Evolutionary conservation across 352 stramenopile genomes (phyloP), one percentile per base, ranked within the genome.

Genomic region (Elongisporangium senticosum): DNA sequence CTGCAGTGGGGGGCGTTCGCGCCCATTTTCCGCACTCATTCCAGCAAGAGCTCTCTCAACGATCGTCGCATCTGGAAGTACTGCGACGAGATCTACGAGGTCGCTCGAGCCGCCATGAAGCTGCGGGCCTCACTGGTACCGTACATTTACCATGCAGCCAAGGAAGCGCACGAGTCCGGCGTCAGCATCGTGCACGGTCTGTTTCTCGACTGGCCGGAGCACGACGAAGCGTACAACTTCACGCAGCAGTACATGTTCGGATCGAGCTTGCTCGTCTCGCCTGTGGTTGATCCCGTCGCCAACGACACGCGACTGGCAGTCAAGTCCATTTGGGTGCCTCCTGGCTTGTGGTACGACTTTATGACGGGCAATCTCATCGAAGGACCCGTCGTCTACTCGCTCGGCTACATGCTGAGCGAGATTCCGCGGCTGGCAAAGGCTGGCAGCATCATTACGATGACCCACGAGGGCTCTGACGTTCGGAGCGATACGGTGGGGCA

Each of bases 181-280:
- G 17, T 87, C 5, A 61, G 55, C 23, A 49, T 77, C 6, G 23
- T 86, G 3, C 68, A 74, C 7, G 69, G 72, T 0, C 39, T 73
- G 51, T 86, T 84, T 33, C 61, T 74, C 21, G 67, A 83, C 49
- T 81, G 49, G 43, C 74, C 75, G 2, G 67, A 74, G 8, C 39
- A 66, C 13, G 63, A 74, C 11, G 67, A 71, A 43, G 72, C 73
- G 21, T 82, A 78, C 55, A 62, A 21, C 4, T 64, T 65, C 21
- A 56, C 49, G 2, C 17, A 75, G 19, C 66, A 83, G 56, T 85
- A 79, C 65, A 58, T 83, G 52, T 68, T 86, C 52, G 75, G 75
- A 22, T 61, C 62, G 17, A 56, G 69, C 24, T 50, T 84, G 26
- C 49, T 85, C 4, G 61, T 85, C 13, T 75, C 76, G 3, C 76